Base-by-base conservation (phyloP, 2,329 filamentous ascomycete species). In the Fusarium azukiicola region DNA sequence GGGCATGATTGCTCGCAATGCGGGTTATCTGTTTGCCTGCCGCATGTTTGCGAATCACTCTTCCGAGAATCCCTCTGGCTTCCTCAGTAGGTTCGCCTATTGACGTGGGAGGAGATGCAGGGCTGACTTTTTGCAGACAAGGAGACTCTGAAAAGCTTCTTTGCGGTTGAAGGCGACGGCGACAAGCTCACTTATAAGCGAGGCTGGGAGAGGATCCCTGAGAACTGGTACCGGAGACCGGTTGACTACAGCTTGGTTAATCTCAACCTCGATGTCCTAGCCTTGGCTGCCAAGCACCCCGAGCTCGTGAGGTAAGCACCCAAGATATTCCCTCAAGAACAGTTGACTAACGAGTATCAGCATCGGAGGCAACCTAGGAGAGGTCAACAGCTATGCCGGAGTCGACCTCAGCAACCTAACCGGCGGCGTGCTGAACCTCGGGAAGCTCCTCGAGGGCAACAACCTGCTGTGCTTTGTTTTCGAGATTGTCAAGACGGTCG, bases 381-480 rank as follows among this genome's bases (percentile, higher is more conserved):
- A 74, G 1, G 71, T 77, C 1, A 77, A 77, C 7, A 77, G 61
- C 42, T 77, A 74, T 23, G 75, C 71, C 0, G 61, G 75, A 12
- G 67, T 77, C 2, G 71, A 77, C n/a, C n/a, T 74, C 17, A 71
- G 46, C 14, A 27, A 77, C 17, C 36, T 77, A 4, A 77, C 74
- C 0, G 75, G 75, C 0, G 75, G 75, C 16, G 75, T 77, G 3
- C 27, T 77, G 27, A 77, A 77, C 14, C 52, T 77, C 8, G 32
- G 40, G 2, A 71, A 77, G 14, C 52, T 77, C 1, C 71, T 77
- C 6, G 17, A 77, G 7, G 71, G 61, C 3, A 77, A 77, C 17
- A 77, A 77, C 27, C 32, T 77, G 6, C 38, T 77, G 0, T 77
- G 75, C n/a, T 77, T 77, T 11, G 67, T 71, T 58, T 77, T 77